These are phyloP conservation scores for Starmera stellimalicola DNA, from an alignment of 1,139 yeast genomes.

Conservation along the genomic window DNA sequence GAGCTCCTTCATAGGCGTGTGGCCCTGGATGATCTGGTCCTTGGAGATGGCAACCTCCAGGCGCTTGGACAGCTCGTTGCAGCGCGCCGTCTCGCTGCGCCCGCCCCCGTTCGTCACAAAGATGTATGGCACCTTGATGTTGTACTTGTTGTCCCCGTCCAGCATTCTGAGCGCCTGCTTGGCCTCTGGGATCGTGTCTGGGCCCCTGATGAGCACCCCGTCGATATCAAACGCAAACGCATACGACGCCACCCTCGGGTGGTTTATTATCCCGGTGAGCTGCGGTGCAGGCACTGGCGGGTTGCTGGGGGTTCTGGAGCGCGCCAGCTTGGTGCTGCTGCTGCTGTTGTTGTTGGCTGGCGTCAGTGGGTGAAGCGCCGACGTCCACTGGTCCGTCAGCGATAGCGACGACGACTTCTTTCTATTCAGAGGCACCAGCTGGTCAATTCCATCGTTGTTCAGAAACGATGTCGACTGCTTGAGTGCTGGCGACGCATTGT, in stretches of 20 bases:
- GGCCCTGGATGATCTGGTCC: constrained; percentile 81
- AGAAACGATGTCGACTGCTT: constrained; percentile 35
- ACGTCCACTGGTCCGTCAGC: constrained; percentile 56
- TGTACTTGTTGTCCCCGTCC: constrained; percentile 70
- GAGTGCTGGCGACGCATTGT: constrained; percentile 7
- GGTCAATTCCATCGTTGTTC: constrained; percentile 65
- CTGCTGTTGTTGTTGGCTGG: not conserved
- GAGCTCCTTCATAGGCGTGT: constrained; percentile 80
- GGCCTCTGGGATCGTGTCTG: constrained; percentile 72
- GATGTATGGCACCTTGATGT: constrained; percentile 75
- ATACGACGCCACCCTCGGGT: constrained; percentile 65
- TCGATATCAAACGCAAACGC: constrained; percentile 86
- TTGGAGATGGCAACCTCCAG: constrained; percentile 52
- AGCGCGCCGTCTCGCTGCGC: constrained; percentile 63
- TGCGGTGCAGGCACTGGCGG: constrained; percentile 13
- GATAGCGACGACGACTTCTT: constrained; percentile 63
- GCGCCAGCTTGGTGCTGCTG: not conserved
- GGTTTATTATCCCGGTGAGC: constrained; percentile 19
- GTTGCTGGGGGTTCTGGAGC: not conserved
- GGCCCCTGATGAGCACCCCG: constrained; percentile 75
- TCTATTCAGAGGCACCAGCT: constrained; percentile 49
- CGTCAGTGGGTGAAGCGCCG: constrained; percentile 28
- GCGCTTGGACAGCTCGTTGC: constrained; percentile 54
- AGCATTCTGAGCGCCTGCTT: constrained; percentile 58
- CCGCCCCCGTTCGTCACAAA: constrained; percentile 90